A percentile compares a stretch with the other conserved stretches of the same genome.
phyloP scores from a whole-genome alignment of 208 protist genomes.

The Leishmania braziliensis region DNA sequence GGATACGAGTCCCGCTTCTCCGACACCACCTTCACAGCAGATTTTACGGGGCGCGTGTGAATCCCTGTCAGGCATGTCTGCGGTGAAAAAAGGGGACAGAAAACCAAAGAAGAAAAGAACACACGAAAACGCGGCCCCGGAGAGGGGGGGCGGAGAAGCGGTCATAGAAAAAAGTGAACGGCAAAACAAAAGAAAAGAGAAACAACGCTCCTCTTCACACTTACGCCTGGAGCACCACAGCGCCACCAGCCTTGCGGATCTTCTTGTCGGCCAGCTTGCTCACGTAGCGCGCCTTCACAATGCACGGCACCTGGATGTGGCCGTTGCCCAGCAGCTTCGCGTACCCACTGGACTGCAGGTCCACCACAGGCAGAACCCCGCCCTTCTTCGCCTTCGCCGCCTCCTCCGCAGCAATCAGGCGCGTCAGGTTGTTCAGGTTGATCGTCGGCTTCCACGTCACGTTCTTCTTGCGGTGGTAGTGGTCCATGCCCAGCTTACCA shows the following conservation, averaged over 20 bases:
- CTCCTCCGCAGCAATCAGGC: constrained; percentile 94
- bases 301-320: constrained; percentile 97
- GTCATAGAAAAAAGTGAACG: background rate
- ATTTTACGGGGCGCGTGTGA: background rate
- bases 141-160: background rate
- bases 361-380: constrained; percentile 97
- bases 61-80: background rate
- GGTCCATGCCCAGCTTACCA: constrained; percentile 99
- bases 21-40: background rate
- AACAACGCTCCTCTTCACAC: constrained; percentile 12
- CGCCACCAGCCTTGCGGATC: constrained; percentile 99
- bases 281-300: constrained; percentile 99
- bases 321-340: constrained; percentile 99
- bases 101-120: background rate
- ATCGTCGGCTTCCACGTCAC: constrained; percentile 95
- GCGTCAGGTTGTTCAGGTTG: constrained; percentile 99
- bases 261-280: constrained; percentile 99
- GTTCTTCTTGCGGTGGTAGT: constrained; percentile 96
- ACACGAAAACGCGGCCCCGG: background rate
- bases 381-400: constrained; percentile 77
- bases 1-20: background rate
- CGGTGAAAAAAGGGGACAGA: background rate
- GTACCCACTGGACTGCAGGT: constrained; percentile 96
- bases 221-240: constrained; percentile 97
- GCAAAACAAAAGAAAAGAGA: constrained; percentile 30